A percentile compares a stretch with the other conserved stretches of the same genome.
phyloP scores from a whole-genome alignment of 1,284 basidiomycete genomes.

The Kwoniella shivajii region DNA sequence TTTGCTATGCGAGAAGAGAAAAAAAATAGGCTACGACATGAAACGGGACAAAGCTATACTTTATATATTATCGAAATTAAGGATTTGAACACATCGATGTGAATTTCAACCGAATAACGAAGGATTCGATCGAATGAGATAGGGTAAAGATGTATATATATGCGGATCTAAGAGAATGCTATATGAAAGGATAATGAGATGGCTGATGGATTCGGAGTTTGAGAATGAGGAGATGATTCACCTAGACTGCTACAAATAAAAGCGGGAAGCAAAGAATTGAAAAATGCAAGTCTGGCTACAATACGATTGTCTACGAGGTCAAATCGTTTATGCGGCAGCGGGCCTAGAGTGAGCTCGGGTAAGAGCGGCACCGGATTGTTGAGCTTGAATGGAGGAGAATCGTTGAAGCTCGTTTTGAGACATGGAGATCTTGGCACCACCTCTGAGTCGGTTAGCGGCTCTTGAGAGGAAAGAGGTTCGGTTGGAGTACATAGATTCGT shows the following conservation, averaged over 20 bases:
- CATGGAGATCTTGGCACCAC: conserved; percentile 54
- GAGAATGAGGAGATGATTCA: neutral
- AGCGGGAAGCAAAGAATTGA: neutral
- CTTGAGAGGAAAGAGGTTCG: conserved; percentile 51
- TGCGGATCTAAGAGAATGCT: neutral
- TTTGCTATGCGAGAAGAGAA: conserved; percentile 15
- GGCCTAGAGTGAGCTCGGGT: conserved; percentile 26
- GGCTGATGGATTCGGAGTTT: neutral
- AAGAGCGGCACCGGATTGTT: conserved; percentile 54
- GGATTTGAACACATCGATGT: conserved; percentile 4
- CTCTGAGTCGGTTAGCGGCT: conserved; percentile 49
- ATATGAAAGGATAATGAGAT: neutral
- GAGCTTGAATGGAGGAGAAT: conserved; percentile 55
- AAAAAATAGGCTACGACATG: conserved; percentile 9
- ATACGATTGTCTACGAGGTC: neutral
- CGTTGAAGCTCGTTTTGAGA: conserved; percentile 56
- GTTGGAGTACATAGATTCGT: conserved; percentile 82
- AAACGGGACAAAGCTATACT: conserved; percentile 1
- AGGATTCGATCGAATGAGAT: conserved; percentile 1
- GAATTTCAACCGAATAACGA: neutral
- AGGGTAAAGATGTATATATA: neutral
- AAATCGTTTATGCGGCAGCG: conserved; percentile 19
- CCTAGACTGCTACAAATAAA: conserved; percentile 7
- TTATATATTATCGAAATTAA: conserved; percentile 3
- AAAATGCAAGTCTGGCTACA: neutral